Base-by-base conservation (phyloP, 139 green algal genomes). In the Chlorella sp. region DNA sequence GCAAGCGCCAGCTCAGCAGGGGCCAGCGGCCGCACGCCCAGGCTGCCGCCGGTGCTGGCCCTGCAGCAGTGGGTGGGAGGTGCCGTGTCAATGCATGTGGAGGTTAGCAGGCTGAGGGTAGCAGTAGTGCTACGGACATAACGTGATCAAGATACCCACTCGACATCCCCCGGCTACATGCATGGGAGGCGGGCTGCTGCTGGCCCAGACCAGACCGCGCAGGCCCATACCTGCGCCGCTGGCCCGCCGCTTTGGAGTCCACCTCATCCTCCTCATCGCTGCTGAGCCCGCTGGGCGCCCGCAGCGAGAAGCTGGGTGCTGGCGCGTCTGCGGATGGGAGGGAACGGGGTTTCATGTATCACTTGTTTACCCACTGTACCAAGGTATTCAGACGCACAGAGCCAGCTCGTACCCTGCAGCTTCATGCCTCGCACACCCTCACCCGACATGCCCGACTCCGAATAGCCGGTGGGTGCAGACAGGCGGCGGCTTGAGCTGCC, bases 1-100 rank as follows among this genome's bases (percentile, higher is more conserved):
- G 76, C 86, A 54, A 95, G 90, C 32, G 74, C 81, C 64, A 87
- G 28, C 76, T 88, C 84, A 9, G 77, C 70, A 20, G 84, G n/a
- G 1, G 84, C 34, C n/a, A 78, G 74, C 20, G 76, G 84, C 19
- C 84, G 84, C 41, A 88, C 58, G 11, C 82, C 77, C 30, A 41
- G 73, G 2, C 48, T 3, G 48, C 22, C 9, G 69, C 38, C 22
- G 24, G 69, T 40, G 38, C 69, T 75, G 65, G 38, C 14, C 65
- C 65, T 73, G 65, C 34, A 30, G 65, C 34, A 30, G n/a, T 16
- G 34, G 16, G 32, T 17, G 65, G 34, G 65, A 28, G n/a, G 38
- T 3, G n/a, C 32, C 3, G 51, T n/a, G n/a, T n/a, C n/a, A 60
- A 26, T 11, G 46, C 46, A 60, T 60, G 51, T 60, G 51, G 13